phyloP scores from a whole-genome alignment of 2,329 filamentous ascomycete genomes.

The Thermomyces lanuginosus region DNA sequence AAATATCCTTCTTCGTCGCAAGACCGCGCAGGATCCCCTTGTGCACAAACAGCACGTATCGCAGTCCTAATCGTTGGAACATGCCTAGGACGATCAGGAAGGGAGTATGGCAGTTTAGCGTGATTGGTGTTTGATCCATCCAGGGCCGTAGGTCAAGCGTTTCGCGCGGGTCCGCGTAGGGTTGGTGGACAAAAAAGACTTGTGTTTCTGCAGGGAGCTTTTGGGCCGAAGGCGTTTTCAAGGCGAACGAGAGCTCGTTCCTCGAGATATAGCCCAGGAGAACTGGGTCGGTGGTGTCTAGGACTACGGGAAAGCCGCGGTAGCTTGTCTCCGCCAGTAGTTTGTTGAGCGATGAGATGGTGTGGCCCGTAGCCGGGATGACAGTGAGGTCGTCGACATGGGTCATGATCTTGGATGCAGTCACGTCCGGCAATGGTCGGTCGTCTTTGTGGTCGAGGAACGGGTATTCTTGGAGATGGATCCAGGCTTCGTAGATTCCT shows the following conservation, averaged over 20 bases:
- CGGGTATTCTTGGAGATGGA: conserved; percentile 86
- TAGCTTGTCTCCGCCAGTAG: conserved; percentile 60
- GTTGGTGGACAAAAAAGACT: conserved; percentile 70
- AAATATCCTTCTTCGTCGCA: conserved; percentile 93
- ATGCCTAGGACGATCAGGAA: conserved; percentile 79
- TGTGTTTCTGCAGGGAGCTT: conserved; percentile 54
- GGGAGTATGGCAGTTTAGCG: conserved; percentile 57
- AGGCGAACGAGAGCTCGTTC: conserved; percentile 70
- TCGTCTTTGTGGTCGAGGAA: conserved; percentile 88
- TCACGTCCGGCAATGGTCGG: conserved; percentile 59
- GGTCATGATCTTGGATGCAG: conserved; percentile 82
- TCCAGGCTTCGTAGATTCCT: conserved; percentile 97
- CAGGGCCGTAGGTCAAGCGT: conserved; percentile 83
- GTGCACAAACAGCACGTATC: conserved; percentile 79
- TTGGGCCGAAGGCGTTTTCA: conserved; percentile 41
- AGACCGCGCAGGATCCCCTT: conserved; percentile 67
- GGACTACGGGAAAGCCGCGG: conserved; percentile 83
- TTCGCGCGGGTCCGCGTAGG: conserved; percentile 57
- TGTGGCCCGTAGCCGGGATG: conserved; percentile 75
- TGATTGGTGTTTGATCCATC: conserved; percentile 98
- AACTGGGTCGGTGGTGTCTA: conserved; percentile 57
- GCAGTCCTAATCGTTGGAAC: conserved; percentile 84
- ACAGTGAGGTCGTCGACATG: conserved; percentile 77
- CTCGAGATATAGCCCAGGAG: conserved; percentile 89
- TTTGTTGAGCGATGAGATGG: conserved; percentile 55